Conservation (phyloP, 108 stramenopile species). For the Conticribra weissflogii region DNA sequence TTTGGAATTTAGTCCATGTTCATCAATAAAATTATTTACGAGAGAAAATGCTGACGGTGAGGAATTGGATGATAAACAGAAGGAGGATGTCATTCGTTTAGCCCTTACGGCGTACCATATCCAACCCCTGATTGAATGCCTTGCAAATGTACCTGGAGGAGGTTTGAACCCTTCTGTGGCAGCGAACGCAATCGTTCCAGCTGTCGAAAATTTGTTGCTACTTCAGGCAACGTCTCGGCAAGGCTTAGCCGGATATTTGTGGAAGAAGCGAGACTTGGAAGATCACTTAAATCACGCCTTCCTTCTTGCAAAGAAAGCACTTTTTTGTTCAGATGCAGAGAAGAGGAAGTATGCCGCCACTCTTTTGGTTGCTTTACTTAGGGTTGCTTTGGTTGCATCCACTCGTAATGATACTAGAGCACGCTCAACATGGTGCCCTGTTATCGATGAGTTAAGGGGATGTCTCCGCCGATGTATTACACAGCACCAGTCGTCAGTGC, state of each 20-base stretch:
- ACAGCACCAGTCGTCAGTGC: conserved; percentile 44
- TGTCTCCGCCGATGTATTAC: conserved; percentile 49
- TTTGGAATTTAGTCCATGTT: conserved; percentile 19
- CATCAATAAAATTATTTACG: neutral
- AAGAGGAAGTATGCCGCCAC: conserved; percentile 46
- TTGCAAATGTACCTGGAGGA: conserved; percentile 46
- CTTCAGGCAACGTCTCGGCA: conserved; percentile 27
- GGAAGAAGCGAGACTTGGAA: conserved; percentile 44
- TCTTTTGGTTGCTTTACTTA: conserved; percentile 33
- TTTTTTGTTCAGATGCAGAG: conserved; percentile 48
- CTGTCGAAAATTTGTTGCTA: conserved; percentile 28
- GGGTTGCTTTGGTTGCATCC: conserved; percentile 36
- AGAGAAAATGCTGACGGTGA: conserved; percentile 2
- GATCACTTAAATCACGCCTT: conserved; percentile 56
- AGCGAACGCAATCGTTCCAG: conserved; percentile 34
- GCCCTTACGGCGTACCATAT: conserved; percentile 30
- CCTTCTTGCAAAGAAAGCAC: conserved; percentile 52
- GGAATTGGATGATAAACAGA: conserved; percentile 19
- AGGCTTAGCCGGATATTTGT: conserved; percentile 31
- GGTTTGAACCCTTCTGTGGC: conserved; percentile 49
- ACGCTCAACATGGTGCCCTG: conserved; percentile 7
- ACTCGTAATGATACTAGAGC: conserved; percentile 6
- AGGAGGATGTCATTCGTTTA: conserved; percentile 31
- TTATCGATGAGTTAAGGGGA: conserved; percentile 42
- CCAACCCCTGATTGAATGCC: conserved; percentile 37